Evolutionary conservation across 2,329 filamentous ascomycete genomes (phyloP), one percentile per base, ranked within the genome.

Genomic region (Pseudopyricularia javanii): DNA sequence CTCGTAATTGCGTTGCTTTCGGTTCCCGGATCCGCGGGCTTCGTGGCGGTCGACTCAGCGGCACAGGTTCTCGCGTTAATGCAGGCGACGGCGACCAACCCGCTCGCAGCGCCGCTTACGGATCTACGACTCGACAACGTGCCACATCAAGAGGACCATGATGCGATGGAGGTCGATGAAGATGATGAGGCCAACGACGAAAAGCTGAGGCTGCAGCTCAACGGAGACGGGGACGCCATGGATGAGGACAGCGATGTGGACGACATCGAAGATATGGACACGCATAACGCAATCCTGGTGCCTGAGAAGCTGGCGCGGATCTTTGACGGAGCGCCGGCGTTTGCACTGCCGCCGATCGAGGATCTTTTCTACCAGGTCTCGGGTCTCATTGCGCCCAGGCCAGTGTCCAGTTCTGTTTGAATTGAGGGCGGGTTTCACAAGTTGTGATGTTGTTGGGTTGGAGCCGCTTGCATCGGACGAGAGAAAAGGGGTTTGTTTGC

Each of bases 291-390:
- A 7, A 79, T 89, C 17, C 78, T 90, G 17, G 73, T 82, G 43
- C 79, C 83, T 49, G 83, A 90, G 61, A 78, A 80, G 57, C 69
- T 91, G 52, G 75, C 84, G 6, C 75, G 81, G 50, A 77, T 91
- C 35, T 89, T 91, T 57, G 83, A 89, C 57, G 73, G 76, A 14
- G 80, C 80, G 2, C 81, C 83, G 2, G 78, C 82, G 3, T 86
- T 85, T 62, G 82, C 84, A 0, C 76, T 85, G 61, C 82, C 84
- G 22, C 80, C 85, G 11, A 78, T 91, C 22, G 81, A 85, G 65
- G 86, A 89, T 56, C 77, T 88, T 70, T 90, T 91, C 63, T 82
- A 85, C 65, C 80, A 82, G 65, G 82, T 91, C 37, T 78, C 85
- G 12, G 78, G 72, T 5, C 63, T 88, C 57, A 81, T 86, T 63